A percentile compares a stretch with the other conserved stretches of the same genome.
Evolutionary conservation across 257 asterid genomes (phyloP).

Genomic region (Solanum arcanum): DNA sequence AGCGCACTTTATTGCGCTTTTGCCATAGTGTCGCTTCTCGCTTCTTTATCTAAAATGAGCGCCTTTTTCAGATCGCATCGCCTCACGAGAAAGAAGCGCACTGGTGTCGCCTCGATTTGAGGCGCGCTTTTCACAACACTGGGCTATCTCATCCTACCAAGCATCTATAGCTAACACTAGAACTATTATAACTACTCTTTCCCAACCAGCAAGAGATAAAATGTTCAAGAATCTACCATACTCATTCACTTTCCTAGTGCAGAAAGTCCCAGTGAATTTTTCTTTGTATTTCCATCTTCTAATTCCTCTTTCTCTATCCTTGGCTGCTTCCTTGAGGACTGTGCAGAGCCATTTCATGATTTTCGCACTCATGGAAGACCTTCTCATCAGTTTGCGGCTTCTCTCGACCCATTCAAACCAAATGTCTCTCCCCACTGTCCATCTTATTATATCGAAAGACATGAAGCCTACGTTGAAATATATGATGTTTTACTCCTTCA

Average conservation of each 20-base stretch:
- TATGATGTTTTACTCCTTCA: neutral
- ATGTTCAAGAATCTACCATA: neutral
- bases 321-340: neutral
- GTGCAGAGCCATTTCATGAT: neutral
- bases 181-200: neutral
- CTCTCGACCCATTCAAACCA: neutral
- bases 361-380: neutral
- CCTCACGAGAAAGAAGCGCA: no score
- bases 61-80: no score
- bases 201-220: neutral
- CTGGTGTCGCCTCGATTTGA: no score
- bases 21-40: no score
- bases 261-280: neutral
- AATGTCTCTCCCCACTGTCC: neutral
- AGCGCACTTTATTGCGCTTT: no score
- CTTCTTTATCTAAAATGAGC: no score
- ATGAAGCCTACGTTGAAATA: neutral
- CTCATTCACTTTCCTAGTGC: neutral
- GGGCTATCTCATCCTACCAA: neutral
- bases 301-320: neutral
- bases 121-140: no score
- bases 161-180: neutral
- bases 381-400: neutral
- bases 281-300: neutral
- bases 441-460: neutral